A percentile compares a stretch with the other conserved stretches of the same genome.
Evolutionary conservation across 2,329 filamentous ascomycete species (phyloP).

Genomic region (Hymenoscyphus occultus): DNA sequence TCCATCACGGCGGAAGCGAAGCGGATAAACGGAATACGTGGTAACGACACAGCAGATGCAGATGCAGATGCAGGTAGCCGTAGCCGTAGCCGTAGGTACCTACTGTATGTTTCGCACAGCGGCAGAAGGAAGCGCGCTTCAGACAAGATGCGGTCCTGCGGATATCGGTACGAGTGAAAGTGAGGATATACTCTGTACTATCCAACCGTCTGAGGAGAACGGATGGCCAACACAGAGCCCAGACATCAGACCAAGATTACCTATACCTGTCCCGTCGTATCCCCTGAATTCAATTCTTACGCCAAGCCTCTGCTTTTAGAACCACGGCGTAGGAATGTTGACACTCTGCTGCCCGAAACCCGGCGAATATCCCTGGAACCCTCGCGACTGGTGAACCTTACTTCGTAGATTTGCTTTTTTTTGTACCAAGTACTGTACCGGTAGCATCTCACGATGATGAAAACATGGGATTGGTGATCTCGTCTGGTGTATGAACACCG

Average conservation of each 20-base stretch:
- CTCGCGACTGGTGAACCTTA: too few species aligned
- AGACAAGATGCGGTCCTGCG: background rate
- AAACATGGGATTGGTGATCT: too few species aligned
- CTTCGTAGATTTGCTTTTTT: too few species aligned
- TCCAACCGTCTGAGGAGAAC: background rate
- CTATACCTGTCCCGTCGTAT: background rate
- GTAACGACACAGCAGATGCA: background rate
- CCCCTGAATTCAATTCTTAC: background rate
- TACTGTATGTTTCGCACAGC: too few species aligned
- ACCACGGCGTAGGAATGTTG: too few species aligned
- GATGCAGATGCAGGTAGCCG: background rate
- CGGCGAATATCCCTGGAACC: too few species aligned
- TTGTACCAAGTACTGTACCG: too few species aligned
- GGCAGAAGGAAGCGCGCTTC: background rate
- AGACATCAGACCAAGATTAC: background rate
- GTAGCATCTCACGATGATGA: too few species aligned
- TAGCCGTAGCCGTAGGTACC: background rate
- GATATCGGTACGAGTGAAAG: background rate
- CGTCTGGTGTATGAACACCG: too few species aligned
- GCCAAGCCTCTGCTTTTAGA: conserved; percentile 2
- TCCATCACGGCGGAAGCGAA: background rate
- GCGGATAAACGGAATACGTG: background rate
- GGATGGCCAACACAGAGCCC: background rate
- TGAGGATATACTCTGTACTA: background rate
- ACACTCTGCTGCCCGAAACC: too few species aligned